Percentiles rank a stretch among this genome's conserved stretches.
Conservation (phyloP, 495 filamentous ascomycete species). For the Viridothelium virens region DNA sequence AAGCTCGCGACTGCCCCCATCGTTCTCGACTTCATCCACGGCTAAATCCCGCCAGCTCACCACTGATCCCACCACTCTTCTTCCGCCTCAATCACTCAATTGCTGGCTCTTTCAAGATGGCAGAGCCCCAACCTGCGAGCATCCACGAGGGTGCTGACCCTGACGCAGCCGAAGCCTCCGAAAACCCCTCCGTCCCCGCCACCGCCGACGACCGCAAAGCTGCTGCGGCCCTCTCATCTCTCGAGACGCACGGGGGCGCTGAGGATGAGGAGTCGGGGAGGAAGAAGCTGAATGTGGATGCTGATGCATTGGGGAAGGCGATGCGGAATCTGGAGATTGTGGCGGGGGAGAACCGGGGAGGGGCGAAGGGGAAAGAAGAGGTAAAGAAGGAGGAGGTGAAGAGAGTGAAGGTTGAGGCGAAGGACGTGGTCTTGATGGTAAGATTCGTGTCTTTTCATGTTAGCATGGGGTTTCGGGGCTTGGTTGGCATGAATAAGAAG, state of each 20-base stretch:
- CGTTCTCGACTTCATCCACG: no score
- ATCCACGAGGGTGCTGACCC: slow-evolving; percentile 50
- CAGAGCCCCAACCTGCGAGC: slow-evolving; percentile 50
- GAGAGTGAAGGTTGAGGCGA: slow-evolving; percentile 54
- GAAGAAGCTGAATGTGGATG: slow-evolving; percentile 56
- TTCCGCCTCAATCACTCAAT: background rate
- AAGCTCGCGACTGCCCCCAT: no score
- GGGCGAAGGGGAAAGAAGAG: slow-evolving; percentile 32
- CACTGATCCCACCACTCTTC: background rate
- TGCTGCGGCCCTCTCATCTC: slow-evolving; percentile 71
- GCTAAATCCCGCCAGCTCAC: background rate
- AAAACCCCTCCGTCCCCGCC: slow-evolving; percentile 42
- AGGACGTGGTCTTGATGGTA: slow-evolving; percentile 61
- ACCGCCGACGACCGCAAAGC: slow-evolving; percentile 86
- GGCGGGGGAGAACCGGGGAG: slow-evolving; percentile 15
- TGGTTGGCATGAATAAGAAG: background rate
- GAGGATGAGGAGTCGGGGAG: slow-evolving; percentile 37
- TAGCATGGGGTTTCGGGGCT: background rate
- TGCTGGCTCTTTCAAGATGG: slow-evolving; percentile 38
- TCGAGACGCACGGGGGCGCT: slow-evolving; percentile 57
- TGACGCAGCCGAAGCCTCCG: slow-evolving; percentile 42
- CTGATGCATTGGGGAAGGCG: slow-evolving; percentile 76
- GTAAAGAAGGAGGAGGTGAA: slow-evolving; percentile 42
- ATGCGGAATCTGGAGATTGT: slow-evolving; percentile 53
- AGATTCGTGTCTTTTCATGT: background rate